These are phyloP conservation scores for Helianthus tuberosus DNA, from an alignment of 129 eudicot species.

Conservation along the genomic window DNA sequence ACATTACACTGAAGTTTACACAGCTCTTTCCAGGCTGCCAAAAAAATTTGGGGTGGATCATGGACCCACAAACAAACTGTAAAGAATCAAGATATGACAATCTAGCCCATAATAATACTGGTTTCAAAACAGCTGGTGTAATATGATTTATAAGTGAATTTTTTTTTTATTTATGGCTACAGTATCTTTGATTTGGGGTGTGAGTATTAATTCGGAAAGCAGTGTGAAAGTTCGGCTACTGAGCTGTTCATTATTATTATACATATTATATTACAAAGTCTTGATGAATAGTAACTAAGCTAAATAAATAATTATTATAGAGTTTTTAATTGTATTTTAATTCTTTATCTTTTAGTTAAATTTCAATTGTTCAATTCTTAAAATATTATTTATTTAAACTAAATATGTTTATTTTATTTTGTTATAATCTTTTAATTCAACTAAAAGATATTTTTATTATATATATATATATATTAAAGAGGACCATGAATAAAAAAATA, in stretches of 20 bases:
- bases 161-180: constrained; percentile 16
- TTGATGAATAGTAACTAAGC: too few species aligned
- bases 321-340: too few species aligned
- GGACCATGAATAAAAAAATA: too few species aligned
- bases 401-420: too few species aligned
- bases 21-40: constrained; percentile 99
- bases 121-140: constrained; percentile 34
- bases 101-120: constrained; percentile 16
- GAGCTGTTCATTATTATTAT: constrained; percentile 18
- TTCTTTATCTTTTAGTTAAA: too few species aligned
- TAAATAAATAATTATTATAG: too few species aligned
- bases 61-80: constrained; percentile 63
- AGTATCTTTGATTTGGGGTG: constrained; percentile 29
- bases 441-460: too few species aligned
- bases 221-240: constrained; percentile 51
- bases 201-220: constrained; percentile 24
- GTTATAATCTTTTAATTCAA: too few species aligned
- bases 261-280: too few species aligned
- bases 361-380: too few species aligned
- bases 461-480: too few species aligned
- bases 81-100: constrained; percentile 34
- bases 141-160: constrained; percentile 31
- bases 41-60: constrained; percentile 14
- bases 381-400: too few species aligned
- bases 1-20: constrained; percentile 36